Base-by-base conservation (phyloP, 345 rosid species). In the Aurinia saxatilis region DNA sequence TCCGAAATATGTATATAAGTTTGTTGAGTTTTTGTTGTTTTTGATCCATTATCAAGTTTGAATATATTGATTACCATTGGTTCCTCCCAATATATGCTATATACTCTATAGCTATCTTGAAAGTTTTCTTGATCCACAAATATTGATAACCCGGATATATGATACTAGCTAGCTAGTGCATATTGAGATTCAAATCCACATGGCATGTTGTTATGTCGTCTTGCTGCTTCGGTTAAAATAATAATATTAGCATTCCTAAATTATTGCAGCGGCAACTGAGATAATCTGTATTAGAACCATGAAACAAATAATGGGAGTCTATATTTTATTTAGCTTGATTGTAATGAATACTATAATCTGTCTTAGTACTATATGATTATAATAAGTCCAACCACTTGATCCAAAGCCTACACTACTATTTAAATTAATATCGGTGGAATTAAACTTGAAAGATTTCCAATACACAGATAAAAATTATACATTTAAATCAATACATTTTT, bases 391-490 rank as follows among this genome's bases (percentile, higher is more conserved):
- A 41, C 57, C 57, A 66, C 71, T 66, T 66, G 57, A 66, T 57
- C 65, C 57, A 6, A 57, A 57, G 50, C 50, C 57, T 66, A 48
- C 18, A 48, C 27, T 18, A 30, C 50, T 30, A 12, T 18, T 38
- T 57, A 66, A 25, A 56, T 16, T 66, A 45, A 11, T 45, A 25
- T 23, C 12, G 25, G 19, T 45, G 38, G 54, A 38, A 54, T 54
- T 54, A 56, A n/a, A 56, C 63, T 66, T 66, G 18, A 2, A 66
- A 66, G 71, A 46, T 47, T 59, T 50, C 59, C 62, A 61, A 46
- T 40, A 36, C 19, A 46, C 10, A 55, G 23, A 18, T 23, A 23
- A 5, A 34, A 34, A 57, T 36, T 64, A 33, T 21, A 18, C 17
- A 34, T 42, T 46, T 39, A 12, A 35, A 54, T 41, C 12, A 10